phyloP scores from a whole-genome alignment of 2,329 filamentous ascomycete genomes.

The Blastomyces gilchristii region DNA sequence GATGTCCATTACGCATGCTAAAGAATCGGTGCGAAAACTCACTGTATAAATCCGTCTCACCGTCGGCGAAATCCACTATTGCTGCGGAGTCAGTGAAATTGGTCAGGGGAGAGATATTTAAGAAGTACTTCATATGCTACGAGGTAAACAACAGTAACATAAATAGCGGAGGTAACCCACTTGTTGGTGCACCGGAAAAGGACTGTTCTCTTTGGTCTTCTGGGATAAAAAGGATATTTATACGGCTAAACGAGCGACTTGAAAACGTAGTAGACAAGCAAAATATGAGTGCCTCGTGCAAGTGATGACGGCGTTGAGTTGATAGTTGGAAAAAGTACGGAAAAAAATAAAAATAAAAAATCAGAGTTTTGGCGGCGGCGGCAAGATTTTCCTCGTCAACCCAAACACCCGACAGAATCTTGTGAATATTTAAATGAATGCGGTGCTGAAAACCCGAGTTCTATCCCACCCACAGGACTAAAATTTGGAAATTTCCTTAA shows the following conservation, averaged over 20 bases:
- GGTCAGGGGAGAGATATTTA: not conserved
- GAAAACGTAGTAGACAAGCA: not conserved
- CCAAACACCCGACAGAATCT: not conserved
- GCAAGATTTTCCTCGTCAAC: slow-evolving; percentile 4
- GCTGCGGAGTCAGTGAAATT: not conserved
- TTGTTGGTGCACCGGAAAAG: not conserved
- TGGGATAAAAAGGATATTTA: not conserved
- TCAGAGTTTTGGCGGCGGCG: slow-evolving; percentile 2
- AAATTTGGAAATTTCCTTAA: not conserved
- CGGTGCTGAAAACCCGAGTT: not conserved
- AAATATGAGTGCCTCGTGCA: not conserved
- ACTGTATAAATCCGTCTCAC: slow-evolving; percentile 55
- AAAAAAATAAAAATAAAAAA: not conserved
- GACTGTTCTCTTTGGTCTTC: not conserved
- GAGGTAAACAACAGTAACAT: not conserved
- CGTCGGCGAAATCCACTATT: slow-evolving; percentile 26
- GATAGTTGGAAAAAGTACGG: not conserved
- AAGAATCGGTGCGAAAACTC: slow-evolving; percentile 37
- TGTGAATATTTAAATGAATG: not conserved
- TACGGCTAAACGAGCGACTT: slow-evolving; percentile 4
- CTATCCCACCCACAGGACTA: not conserved
- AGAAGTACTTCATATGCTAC: not conserved
- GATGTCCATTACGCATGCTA: not conserved
- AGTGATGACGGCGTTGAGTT: not conserved
- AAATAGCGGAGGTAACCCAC: not conserved